Evolutionary conservation across 306 rosid genomes (phyloP), one percentile per base, ranked within the genome.

Genomic region (Pterocarpus santalinus): DNA sequence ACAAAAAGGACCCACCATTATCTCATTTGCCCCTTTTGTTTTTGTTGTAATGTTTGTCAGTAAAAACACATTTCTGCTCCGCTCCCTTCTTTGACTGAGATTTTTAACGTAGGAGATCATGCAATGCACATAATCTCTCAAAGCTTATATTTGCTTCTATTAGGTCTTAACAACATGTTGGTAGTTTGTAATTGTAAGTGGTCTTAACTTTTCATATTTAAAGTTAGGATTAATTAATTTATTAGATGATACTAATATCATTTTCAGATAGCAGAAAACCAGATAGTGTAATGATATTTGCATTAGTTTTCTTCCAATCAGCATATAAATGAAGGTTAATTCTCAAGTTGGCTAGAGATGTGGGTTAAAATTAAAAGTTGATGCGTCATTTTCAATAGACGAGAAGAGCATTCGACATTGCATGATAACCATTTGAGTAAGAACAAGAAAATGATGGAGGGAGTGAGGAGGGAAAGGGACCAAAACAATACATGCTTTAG

Each of bases 1-100:
- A 78, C 87, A 61, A 55, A 8, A 81, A 5, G 89, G 81, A 89
- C 93, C 92, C 81, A 93, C 89, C 91, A 86, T 82, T 76, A 80
- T 80, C 89, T 88, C 51, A 69, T 67, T 63, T 81, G 84, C 36
- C 76, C 85, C 52, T 36, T 17, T 70, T 49, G 33, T 55, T 62
- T 69, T 41, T 16, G 2, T 38, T 72, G 67, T 49, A 28, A 38
- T 5, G 2, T 47, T 47, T 10, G 14, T 10, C 8, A 2, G 70
- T 52, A 64, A 62, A 78, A 83, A 34, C 51, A 13, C 5, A 8
- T 77, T 36, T 35, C 39, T 55, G 28, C 68, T 39, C 51, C 6
- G 77, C 85, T 82, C 79, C 75, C 28, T 88, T 86, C 51, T 85
- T 86, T 83, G 88, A 86, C 89, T 58, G 10, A 49, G 41, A 33